phyloP scores from a whole-genome alignment of 805 yeast genomes.

The Yarrowia sp. region DNA sequence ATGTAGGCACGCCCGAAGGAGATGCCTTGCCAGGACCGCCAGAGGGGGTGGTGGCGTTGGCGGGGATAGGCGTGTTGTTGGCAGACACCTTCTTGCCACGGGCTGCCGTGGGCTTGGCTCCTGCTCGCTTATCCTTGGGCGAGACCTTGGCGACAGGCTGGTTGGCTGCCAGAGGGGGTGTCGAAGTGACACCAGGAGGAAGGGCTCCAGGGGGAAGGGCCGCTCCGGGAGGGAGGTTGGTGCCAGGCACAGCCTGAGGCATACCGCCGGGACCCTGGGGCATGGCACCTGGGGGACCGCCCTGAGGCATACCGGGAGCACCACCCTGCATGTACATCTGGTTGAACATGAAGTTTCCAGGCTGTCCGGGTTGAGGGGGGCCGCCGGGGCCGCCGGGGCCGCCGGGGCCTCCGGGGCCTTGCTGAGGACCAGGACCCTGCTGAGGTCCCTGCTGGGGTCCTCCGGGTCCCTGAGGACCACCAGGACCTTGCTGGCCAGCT shows the following conservation, averaged over 20 bases:
- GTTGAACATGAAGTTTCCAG: slow-evolving; percentile 4
- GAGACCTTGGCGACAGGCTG: slow-evolving; percentile 3
- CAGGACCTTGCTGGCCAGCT: slow-evolving; percentile 20
- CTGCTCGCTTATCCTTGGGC: slow-evolving; percentile 17
- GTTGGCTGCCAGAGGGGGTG: background rate
- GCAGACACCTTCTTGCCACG: slow-evolving; percentile 14
- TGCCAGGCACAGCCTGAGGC: background rate
- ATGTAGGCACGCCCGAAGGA: slow-evolving; percentile 32
- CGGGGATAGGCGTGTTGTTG: background rate
- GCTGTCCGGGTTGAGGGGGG: background rate
- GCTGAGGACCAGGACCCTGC: background rate
- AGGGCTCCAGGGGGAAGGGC: slow-evolving; percentile 21
- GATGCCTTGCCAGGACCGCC: slow-evolving; percentile 25
- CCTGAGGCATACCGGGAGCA: background rate
- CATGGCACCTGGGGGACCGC: slow-evolving; percentile 27
- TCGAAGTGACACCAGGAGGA: slow-evolving; percentile 29
- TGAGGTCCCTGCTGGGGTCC: background rate
- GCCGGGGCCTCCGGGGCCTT: background rate
- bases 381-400: background rate
- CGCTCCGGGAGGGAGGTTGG: background rate
- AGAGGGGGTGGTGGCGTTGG: background rate
- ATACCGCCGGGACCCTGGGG: slow-evolving; percentile 28
- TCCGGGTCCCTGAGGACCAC: background rate
- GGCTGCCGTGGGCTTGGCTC: background rate
- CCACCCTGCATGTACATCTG: slow-evolving; percentile 3